Evolutionary conservation across 2,329 filamentous ascomycete species (phyloP).

Genomic region (Alternaria gansuensis): DNA sequence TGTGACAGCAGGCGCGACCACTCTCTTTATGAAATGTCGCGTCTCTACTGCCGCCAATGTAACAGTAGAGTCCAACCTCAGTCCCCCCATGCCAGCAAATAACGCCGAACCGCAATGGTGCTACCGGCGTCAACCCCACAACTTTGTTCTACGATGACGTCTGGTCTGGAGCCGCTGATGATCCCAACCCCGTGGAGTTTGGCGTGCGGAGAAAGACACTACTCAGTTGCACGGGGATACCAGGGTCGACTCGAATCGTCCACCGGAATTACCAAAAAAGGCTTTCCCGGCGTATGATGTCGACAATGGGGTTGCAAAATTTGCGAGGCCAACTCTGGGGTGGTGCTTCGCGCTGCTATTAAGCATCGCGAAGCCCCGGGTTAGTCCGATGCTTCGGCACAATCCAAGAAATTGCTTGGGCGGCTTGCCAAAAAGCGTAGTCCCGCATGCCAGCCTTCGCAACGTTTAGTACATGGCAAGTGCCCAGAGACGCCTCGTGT

Average conservation of each 20-base stretch:
- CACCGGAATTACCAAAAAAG: constrained; percentile 11
- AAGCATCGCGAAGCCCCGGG: constrained; percentile 13
- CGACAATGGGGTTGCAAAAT: constrained; percentile 3
- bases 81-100: constrained; percentile 11
- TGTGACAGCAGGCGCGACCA: constrained; percentile 13
- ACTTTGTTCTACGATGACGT: constrained; percentile 27
- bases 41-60: constrained; percentile 12
- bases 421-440: constrained; percentile 23
- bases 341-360: constrained; percentile 8
- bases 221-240: constrained; percentile 15
- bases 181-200: constrained; percentile 25
- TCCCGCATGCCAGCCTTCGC: constrained; percentile 1
- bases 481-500: background rate
- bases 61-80: constrained; percentile 18
- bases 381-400: constrained; percentile 14
- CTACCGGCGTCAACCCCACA: constrained; percentile 24
- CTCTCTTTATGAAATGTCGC: constrained; percentile 13
- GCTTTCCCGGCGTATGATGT: constrained; percentile 18
- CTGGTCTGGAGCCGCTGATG: constrained; percentile 22
- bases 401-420: constrained; percentile 14
- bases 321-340: constrained; percentile 8
- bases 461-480: background rate
- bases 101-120: constrained; percentile 18
- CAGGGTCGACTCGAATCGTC: constrained; percentile 3
- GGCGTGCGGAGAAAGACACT: constrained; percentile 28